A percentile compares a stretch with the other conserved stretches of the same genome.
Conservation (phyloP, 78 protist genomes). For the Guillardia theta region DNA sequence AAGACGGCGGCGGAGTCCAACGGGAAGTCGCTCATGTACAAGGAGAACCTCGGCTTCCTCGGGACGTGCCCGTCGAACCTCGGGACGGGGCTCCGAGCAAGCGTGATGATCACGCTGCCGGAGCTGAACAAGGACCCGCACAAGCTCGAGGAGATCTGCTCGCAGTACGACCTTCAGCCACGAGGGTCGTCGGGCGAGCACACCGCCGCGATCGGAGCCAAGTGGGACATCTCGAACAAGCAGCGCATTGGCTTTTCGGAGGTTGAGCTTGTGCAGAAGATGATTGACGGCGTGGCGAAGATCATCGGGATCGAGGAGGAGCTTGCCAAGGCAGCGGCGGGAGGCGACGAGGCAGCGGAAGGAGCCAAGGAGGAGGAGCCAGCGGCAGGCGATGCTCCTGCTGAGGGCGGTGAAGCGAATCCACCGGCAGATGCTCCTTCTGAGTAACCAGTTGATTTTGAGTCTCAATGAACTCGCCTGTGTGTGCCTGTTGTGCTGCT, state of each 20-base stretch:
- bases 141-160: not conserved
- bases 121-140: not conserved
- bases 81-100: slow-evolving; percentile 38
- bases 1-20: not conserved
- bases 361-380: no score
- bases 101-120: not conserved
- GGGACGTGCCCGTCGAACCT: slow-evolving; percentile 50
- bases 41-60: not conserved
- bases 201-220: not conserved
- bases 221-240: not conserved
- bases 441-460: no score
- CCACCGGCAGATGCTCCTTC: no score
- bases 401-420: no score
- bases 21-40: not conserved
- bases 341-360: not conserved
- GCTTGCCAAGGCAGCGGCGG: not conserved
- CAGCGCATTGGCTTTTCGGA: not conserved
- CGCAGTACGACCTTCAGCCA: not conserved
- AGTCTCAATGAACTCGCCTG: no score
- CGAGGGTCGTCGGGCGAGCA: not conserved
- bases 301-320: not conserved
- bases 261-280: not conserved
- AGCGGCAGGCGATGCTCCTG: no score
- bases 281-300: not conserved
- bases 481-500: no score